Evolutionary conservation across 2,329 filamentous ascomycete species (phyloP).

Genomic region (Alternaria dauci): DNA sequence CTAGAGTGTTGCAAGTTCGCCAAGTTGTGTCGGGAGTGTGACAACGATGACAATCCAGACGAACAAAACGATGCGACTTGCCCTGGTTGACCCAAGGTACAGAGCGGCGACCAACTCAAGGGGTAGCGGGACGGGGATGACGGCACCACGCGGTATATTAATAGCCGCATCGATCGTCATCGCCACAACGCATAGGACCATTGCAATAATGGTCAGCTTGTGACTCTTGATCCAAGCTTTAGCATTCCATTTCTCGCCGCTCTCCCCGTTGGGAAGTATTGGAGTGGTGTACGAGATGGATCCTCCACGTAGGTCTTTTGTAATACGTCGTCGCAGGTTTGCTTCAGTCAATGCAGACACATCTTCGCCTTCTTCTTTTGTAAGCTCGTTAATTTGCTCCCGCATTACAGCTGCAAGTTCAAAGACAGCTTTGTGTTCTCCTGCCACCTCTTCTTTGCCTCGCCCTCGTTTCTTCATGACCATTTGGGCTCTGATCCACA

Average conservation of each 20-base stretch:
- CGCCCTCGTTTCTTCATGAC: constrained; percentile 15
- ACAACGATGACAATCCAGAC: neutral
- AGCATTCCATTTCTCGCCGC: neutral
- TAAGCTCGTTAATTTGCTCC: constrained; percentile 3
- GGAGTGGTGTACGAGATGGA: constrained; percentile 25
- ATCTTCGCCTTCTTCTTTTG: neutral
- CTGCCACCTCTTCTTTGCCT: constrained; percentile 13
- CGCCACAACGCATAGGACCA: neutral
- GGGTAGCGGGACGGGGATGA: neutral
- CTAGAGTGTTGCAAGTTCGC: neutral
- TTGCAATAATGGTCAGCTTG: neutral
- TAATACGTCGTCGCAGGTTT: constrained; percentile 2
- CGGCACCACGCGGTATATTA: too few relatives aligned
- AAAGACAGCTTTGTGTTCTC: constrained; percentile 31
- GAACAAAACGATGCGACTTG: neutral
- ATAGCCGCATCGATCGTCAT: too few relatives aligned
- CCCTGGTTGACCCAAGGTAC: constrained; percentile 3
- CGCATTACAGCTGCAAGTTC: constrained; percentile 33
- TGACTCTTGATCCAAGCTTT: neutral
- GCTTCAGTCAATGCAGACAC: constrained; percentile 1
- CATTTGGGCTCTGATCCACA: constrained; percentile 23
- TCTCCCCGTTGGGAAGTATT: neutral
- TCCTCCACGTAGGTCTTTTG: constrained; percentile 14
- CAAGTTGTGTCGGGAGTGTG: neutral
- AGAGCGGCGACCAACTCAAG: neutral